Conservation (phyloP, 2,329 filamentous ascomycete species). For the Verticillium tricorpus region DNA sequence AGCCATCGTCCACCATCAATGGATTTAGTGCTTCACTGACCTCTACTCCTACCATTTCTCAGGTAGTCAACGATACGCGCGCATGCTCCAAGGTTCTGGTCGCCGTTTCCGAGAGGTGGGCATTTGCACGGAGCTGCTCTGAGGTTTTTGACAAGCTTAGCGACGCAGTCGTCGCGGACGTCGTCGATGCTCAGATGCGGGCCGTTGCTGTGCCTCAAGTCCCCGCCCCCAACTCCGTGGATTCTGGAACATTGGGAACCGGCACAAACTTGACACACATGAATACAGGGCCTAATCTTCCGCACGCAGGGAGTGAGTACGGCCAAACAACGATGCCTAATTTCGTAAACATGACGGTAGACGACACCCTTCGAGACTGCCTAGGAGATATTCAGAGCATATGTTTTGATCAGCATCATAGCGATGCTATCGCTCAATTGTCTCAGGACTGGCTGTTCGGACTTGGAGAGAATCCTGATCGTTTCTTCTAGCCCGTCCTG, state of each 20-base stretch:
- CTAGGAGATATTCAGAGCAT: constrained; percentile 23
- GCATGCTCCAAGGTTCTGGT: constrained; percentile 40
- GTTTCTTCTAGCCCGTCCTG: neutral
- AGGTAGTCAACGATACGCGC: constrained; percentile 36
- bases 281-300: no score
- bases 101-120: constrained; percentile 37
- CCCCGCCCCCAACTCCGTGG: no score
- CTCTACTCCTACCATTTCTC: constrained; percentile 30
- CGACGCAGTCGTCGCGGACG: constrained; percentile 35
- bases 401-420: constrained; percentile 16
- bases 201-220: no score
- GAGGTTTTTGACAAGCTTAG: constrained; percentile 37
- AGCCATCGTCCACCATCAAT: neutral
- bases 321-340: no score
- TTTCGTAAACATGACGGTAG: constrained; percentile 25
- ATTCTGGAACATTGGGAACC: no score
- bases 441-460: constrained; percentile 18
- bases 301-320: no score
- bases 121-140: constrained; percentile 31
- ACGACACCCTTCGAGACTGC: constrained; percentile 32
- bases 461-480: constrained; percentile 7
- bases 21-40: constrained; percentile 16
- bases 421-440: constrained; percentile 17
- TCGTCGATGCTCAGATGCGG: constrained; percentile 23
- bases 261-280: no score